A percentile compares a stretch with the other conserved stretches of the same genome.
Evolutionary conservation across 169 alveolate genomes (phyloP).

Genomic region (Plasmodium adleri): DNA sequence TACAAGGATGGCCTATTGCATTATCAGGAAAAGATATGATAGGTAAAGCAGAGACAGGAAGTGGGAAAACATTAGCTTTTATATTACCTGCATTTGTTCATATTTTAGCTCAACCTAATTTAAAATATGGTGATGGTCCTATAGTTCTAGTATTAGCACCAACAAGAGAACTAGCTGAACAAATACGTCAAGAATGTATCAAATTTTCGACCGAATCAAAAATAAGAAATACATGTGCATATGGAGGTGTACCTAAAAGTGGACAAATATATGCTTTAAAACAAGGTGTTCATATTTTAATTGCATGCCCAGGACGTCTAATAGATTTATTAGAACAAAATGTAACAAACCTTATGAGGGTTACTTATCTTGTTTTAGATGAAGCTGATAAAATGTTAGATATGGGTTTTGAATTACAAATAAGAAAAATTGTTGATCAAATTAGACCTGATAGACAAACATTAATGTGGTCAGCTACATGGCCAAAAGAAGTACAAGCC

Average conservation of each 20-base stretch:
- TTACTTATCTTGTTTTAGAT: slow-evolving; percentile 98
- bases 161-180: slow-evolving; percentile 98
- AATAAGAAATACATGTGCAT: slow-evolving; percentile 91
- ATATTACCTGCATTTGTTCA: slow-evolving; percentile 97
- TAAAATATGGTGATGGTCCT: slow-evolving; percentile 97
- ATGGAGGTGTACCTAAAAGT: slow-evolving; percentile 97
- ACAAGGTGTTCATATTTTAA: slow-evolving; percentile 96
- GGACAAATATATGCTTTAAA: slow-evolving; percentile 90
- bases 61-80: slow-evolving; percentile 98
- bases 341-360: slow-evolving; percentile 95
- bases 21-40: slow-evolving; percentile 96
- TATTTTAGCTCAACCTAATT: slow-evolving; percentile 91
- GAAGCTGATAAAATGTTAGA: slow-evolving; percentile 99
- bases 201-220: slow-evolving; percentile 91
- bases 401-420: slow-evolving; percentile 99
- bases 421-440: slow-evolving; percentile 94
- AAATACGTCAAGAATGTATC: slow-evolving; percentile 95
- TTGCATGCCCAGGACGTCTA: slow-evolving; percentile 97
- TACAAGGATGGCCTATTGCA: slow-evolving; percentile 97
- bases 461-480: slow-evolving; percentile 98
- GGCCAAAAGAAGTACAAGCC: slow-evolving; percentile 97
- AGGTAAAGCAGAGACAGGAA: slow-evolving; percentile 99
- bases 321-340: slow-evolving; percentile 95
- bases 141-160: slow-evolving; percentile 98
- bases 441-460: slow-evolving; percentile 95